These are phyloP conservation scores for Sistotremastrum suecicum DNA, from an alignment of 768 basidiomycete species.

Conservation along the genomic window DNA sequence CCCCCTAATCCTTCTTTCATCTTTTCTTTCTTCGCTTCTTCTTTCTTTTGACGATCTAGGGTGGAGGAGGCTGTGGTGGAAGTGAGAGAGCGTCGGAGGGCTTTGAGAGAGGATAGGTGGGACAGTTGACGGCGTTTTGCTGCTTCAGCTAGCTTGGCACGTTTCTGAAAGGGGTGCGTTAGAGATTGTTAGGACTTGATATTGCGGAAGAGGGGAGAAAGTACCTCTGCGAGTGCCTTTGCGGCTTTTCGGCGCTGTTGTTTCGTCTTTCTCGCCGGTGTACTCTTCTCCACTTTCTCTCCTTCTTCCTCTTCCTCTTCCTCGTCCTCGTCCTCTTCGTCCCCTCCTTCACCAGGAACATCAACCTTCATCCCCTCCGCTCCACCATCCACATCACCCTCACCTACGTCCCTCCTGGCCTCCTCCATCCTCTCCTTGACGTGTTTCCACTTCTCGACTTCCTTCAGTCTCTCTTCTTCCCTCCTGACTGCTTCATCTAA, in stretches of 20 bases:
- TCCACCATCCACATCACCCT: conserved; percentile 21
- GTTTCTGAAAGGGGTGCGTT: conserved; percentile 32
- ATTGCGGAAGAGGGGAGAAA: too few species aligned
- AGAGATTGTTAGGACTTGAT: too few species aligned
- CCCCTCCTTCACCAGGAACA: conserved; percentile 17
- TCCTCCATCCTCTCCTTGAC: conserved; percentile 41
- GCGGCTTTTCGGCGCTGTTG: conserved; percentile 58
- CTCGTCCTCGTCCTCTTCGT: conserved; percentile 28
- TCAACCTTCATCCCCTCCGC: conserved; percentile 59
- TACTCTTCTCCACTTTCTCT: conserved; percentile 7
- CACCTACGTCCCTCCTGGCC: conserved; percentile 24
- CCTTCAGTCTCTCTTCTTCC: conserved; percentile 44
- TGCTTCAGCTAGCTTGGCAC: conserved; percentile 41
- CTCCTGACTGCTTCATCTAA: conserved; percentile 49
- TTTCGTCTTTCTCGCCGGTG: conserved; percentile 34
- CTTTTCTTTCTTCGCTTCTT: conserved; percentile 30
- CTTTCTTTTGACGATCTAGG: conserved; percentile 24
- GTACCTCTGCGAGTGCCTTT: conserved; percentile 50
- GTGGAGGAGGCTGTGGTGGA: conserved; percentile 24
- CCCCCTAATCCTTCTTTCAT: conserved; percentile 54
- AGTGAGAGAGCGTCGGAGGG: conserved; percentile 30
- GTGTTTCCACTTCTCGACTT: conserved; percentile 37
- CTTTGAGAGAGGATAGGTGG: conserved; percentile 41
- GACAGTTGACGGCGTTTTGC: conserved; percentile 47
- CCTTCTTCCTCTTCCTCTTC: background rate